Base-by-base conservation (phyloP, 129 eudicot genomes). In the Mikania micrantha region DNA sequence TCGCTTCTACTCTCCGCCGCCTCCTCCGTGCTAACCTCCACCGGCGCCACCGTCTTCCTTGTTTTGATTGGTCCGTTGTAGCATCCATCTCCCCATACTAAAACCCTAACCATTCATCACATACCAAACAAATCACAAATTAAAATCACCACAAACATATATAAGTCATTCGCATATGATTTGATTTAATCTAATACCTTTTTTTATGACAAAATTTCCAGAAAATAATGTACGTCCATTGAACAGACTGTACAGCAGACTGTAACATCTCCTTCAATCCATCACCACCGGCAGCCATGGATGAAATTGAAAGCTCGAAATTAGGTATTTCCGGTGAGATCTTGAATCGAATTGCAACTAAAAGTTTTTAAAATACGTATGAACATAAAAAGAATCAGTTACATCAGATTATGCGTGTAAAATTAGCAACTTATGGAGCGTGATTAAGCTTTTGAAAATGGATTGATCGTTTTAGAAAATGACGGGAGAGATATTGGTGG, bases 41-140 rank as follows among this genome's bases (percentile, higher is more conserved):
- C 52, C 1, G 96, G 67, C 59, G 84, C 86, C 45, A 93, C 88
- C 9, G 95, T 93, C 67, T 89, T 93, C 64, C 95, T 79, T 0
- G 98, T 93, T 77, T 93, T 88, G 48, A 93, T 93, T 15, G 90
- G 77, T 29, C 98, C 98, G 71, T 93, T 93, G 82, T 93, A 93
- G 39, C 81, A 88, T 3, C 98, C 98, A 64, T 93, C 95, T 22
- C 68, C 47, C 98, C 98, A 93, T 41, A 77, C 82, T 38, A 93
- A 78, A 16, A 79, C 64, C 84, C 98, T 93, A 75, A 17, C 39
- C 19, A n/a, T n/a, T n/a, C n/a, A n/a, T n/a, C n/a, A n/a, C n/a
- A n/a, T n/a, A n/a, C n/a, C n/a, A n/a, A n/a, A n/a, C n/a, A n/a
- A n/a, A n/a, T n/a, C n/a, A n/a, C n/a, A n/a, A n/a, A n/a, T n/a